Base-by-base conservation (phyloP, 1,139 yeast species). In the Zygoascus hellenicus region DNA sequence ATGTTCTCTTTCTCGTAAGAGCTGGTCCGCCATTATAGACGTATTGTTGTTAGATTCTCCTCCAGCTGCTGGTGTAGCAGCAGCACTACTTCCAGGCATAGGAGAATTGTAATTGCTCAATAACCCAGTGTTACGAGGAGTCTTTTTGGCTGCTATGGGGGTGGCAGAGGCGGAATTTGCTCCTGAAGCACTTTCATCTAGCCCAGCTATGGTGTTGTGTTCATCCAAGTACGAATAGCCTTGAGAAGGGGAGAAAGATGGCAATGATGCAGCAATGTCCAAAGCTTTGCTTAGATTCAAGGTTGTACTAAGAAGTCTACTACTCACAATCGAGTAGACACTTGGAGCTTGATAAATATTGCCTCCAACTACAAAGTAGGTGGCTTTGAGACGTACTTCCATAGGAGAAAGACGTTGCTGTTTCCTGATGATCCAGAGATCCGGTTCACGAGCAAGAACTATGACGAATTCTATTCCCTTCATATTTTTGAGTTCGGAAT, bases 311-410 rank as follows among this genome's bases (percentile, higher is more conserved):
- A 78, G 64, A 46, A 81, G 59, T 46, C 89, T 66, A 44, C 81
- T 77, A 13, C 78, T 72, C 2, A 82, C 67, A 4, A 82, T 70
- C 13, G 78, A 72, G 54, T 76, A 74, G 1, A 79, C 71, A 3
- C 74, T 63, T 0, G 97, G 97, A 0, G 97, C 85, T 78, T 87
- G 94, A 67, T 90, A 92, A 3, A 92, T 84, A 59, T 88, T 89
- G 22, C 96, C 95, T 3, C 96, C 96, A 35, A 89, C 80, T 39
- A 90, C 82, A 64, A 87, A 90, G 67, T 85, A 92, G 57, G 88
- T 94, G 5, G 81, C 74, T 10, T 87, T 60, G 1, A 81, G 74
- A 37, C 75, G 69, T 0, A 77, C 77, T 26, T 73, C 74, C 5
- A 68, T 70, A 6, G 80, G 77, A 36, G 75, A 70, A 5, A 74